Evolutionary conservation across 495 filamentous ascomycete species (phyloP).

Genomic region (Pyrenopolyporus hunteri): DNA sequence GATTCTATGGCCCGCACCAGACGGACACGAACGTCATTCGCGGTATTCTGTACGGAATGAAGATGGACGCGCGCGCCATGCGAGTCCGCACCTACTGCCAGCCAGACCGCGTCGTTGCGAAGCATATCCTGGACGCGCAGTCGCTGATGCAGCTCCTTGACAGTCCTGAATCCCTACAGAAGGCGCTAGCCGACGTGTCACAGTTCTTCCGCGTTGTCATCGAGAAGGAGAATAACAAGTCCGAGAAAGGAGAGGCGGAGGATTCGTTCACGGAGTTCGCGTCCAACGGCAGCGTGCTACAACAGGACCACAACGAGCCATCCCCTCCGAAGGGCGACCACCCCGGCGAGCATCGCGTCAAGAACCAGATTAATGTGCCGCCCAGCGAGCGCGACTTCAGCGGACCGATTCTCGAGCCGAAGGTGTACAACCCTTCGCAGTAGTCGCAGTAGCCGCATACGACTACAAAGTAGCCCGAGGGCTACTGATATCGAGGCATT

Average conservation of each 20-base stretch:
- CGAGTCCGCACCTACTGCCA: conserved; percentile 53
- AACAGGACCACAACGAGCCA: not conserved
- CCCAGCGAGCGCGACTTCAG: conserved; percentile 14
- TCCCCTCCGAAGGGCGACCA: conserved; percentile 7
- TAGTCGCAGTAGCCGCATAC: not conserved
- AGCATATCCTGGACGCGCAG: conserved; percentile 52
- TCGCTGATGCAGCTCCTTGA: conserved; percentile 47
- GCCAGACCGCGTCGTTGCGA: conserved; percentile 55
- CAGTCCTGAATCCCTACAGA: conserved; percentile 41
- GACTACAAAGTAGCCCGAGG: not conserved
- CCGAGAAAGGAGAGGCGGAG: not conserved
- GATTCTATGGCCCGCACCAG: conserved; percentile 48
- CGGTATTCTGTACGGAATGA: conserved; percentile 50
- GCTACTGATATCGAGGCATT: not conserved
- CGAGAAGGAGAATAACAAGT: conserved; percentile 35
- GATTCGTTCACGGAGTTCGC: not conserved
- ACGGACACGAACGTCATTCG: conserved; percentile 32
- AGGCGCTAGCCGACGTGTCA: conserved; percentile 45
- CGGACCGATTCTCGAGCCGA: conserved; percentile 26
- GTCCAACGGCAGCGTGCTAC: not conserved
- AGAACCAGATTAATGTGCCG: conserved; percentile 16
- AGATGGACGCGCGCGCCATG: conserved; percentile 48
- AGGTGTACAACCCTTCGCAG: conserved; percentile 11
- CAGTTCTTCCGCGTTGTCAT: conserved; percentile 48
- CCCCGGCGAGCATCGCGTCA: conserved; percentile 22